These are phyloP conservation scores for Annona squamosa DNA, from an alignment of 164 flowering plant species.

Conservation along the genomic window DNA sequence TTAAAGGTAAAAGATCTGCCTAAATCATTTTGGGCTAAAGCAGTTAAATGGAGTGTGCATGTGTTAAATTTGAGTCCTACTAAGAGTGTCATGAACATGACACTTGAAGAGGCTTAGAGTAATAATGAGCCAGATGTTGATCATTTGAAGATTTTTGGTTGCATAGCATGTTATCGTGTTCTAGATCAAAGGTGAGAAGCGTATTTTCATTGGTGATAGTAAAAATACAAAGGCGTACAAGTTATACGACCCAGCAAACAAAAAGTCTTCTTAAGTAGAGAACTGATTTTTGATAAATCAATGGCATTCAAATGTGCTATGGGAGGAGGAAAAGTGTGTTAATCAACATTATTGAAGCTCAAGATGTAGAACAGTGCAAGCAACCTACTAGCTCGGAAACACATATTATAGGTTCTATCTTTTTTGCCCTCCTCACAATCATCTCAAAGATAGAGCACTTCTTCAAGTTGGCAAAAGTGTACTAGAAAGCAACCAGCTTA, in stretches of 20 bases:
- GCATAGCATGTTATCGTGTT: not conserved
- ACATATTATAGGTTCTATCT: too few species aligned
- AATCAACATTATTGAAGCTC: not conserved
- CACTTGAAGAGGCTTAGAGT: constrained; percentile 9
- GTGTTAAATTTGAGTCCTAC: not conserved
- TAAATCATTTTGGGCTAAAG: not conserved
- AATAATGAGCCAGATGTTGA: not conserved
- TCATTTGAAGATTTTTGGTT: constrained; percentile 7
- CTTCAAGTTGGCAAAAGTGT: not conserved
- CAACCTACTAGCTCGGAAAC: too few species aligned
- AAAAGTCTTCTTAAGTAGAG: constrained; percentile 5
- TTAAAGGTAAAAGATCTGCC: not conserved
- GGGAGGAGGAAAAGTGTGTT: not conserved
- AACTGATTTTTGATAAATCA: not conserved
- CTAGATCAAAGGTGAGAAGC: not conserved
- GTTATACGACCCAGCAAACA: not conserved
- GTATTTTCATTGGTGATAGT: constrained; percentile 4
- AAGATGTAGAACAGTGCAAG: not conserved
- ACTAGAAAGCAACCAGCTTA: constrained; percentile 1
- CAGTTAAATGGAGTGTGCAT: not conserved
- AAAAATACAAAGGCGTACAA: constrained; percentile 9
- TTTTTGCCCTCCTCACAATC: too few species aligned
- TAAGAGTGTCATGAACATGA: not conserved
- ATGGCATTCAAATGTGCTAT: not conserved
- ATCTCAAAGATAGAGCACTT: not conserved